Conservation (phyloP, 2,329 filamentous ascomycete species). For the Neopestalotiopsis rosae region DNA sequence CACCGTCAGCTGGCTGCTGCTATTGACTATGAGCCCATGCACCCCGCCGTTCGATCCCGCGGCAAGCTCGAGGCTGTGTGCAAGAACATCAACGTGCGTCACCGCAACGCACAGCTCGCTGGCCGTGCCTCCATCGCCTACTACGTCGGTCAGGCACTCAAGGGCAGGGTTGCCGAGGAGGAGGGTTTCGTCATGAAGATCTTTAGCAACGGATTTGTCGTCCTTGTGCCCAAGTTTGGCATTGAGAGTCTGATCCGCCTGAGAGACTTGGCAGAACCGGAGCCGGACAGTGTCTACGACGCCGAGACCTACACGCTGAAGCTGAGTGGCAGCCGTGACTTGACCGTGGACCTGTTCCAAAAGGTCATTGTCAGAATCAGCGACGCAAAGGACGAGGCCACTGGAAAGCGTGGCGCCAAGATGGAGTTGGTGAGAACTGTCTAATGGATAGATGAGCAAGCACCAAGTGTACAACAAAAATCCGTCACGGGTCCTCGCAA, state of each 20-base stretch:
- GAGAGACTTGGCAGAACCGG: slow-evolving; percentile 78
- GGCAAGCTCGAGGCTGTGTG: slow-evolving; percentile 90
- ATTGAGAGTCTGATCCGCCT: slow-evolving; percentile 91
- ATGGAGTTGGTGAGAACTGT: slow-evolving; percentile 63
- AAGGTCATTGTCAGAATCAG: slow-evolving; percentile 88
- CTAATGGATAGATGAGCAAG: not conserved
- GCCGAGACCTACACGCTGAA: slow-evolving; percentile 81
- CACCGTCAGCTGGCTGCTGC: slow-evolving; percentile 94
- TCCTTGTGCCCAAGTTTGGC: slow-evolving; percentile 93
- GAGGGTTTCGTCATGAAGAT: slow-evolving; percentile 97
- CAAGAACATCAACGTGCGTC: slow-evolving; percentile 97
- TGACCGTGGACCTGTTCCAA: slow-evolving; percentile 84
- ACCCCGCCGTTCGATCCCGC: slow-evolving; percentile 79
- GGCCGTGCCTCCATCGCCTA: slow-evolving; percentile 95
- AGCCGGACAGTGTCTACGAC: slow-evolving; percentile 84
- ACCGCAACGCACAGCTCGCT: slow-evolving; percentile 96
- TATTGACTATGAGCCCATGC: slow-evolving; percentile 89
- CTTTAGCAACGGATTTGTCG: slow-evolving; percentile 96
- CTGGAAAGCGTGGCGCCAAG: slow-evolving; percentile 92
- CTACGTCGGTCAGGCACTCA: slow-evolving; percentile 95
- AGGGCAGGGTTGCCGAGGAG: slow-evolving; percentile 76
- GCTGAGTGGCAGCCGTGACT: slow-evolving; percentile 58
- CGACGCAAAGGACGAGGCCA: slow-evolving; percentile 91
- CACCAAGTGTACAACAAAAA: not conserved
- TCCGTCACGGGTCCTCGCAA: not conserved